Base-by-base conservation (phyloP, 768 basidiomycete genomes). In the Lanmaoa pseudosensibilis region DNA sequence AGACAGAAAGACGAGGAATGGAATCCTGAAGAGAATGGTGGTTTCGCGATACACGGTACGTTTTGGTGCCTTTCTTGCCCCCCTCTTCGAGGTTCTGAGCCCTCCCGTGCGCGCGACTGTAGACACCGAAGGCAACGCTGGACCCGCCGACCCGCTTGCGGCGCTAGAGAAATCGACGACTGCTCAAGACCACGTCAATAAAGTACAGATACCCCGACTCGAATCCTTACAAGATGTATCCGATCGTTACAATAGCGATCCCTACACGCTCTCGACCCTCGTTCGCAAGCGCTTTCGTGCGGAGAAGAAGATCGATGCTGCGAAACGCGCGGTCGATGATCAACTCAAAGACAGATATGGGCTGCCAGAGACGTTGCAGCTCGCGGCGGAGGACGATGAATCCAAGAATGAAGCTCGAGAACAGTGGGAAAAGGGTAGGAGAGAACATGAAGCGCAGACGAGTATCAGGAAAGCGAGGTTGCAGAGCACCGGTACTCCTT, bases 11-110 rank as follows among this genome's bases (percentile, higher is more conserved):
- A 93, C 51, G 90, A 96, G 67, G 94, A 97, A 48, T 98, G 97
- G 97, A 80, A 98, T 69, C 95, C 96, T 1, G 94, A 89, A 69
- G 94, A 97, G 73, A 92, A 96, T 56, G 96, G 96, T 6, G 94
- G 94, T 0, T 97, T 82, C 64, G 92, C 92, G 41, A 78, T 93
- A 21, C 89, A 94, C 65, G 93, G 94, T 87, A 73, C 60, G 78
- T 65, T 21, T 12, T 8, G 21, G 40, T 33, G 2, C 8, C 9
- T 12, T 30, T 19, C 21, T 19, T 7, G 1, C 1, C 5, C 3
- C 5, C 43, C 13, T 9, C 40, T 43, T 46, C 18, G 23, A 8
- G 13, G 8, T 46, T 57, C 55, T 50, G 33, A 55, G n/a, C 34
- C 7, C 10, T n/a, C n/a, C n/a, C n/a, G n/a, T n/a, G 21, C 52